Conservation (phyloP, 2,329 filamentous ascomycete species). For the Amesomyces nigricolor region DNA sequence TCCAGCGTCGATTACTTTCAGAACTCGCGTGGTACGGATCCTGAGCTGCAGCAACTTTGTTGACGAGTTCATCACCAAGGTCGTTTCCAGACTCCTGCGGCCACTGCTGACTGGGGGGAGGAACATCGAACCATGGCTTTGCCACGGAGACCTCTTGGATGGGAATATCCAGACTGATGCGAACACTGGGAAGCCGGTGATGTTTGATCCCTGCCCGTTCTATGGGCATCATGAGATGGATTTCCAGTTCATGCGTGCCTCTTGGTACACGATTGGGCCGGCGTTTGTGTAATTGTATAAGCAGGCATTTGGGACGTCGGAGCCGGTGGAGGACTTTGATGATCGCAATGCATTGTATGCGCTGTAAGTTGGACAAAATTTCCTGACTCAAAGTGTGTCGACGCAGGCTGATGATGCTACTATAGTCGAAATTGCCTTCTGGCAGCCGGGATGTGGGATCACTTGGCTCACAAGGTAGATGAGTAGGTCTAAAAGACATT, state of each 20-base stretch:
- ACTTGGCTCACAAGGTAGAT: not conserved
- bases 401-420: not conserved
- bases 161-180: constrained; percentile 29
- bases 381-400: not conserved
- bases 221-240: constrained; percentile 31
- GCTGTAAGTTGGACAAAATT: not conserved
- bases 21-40: not conserved
- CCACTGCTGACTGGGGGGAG: constrained; percentile 29
- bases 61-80: constrained; percentile 17
- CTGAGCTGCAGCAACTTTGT: not conserved
- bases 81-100: constrained; percentile 29
- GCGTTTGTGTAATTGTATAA: not conserved
- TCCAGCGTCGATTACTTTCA: not conserved
- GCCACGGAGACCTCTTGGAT: constrained; percentile 33
- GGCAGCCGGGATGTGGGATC: not conserved
- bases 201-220: constrained; percentile 30
- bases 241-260: not conserved
- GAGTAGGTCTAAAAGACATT: not conserved
- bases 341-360: not conserved
- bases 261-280: not conserved
- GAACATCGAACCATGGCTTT: constrained; percentile 27
- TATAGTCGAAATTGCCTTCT: not conserved
- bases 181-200: constrained; percentile 25
- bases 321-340: not conserved
- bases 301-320: not conserved